Base-by-base conservation (phyloP, 139 green algal species). In the Haematococcus lacustris region DNA sequence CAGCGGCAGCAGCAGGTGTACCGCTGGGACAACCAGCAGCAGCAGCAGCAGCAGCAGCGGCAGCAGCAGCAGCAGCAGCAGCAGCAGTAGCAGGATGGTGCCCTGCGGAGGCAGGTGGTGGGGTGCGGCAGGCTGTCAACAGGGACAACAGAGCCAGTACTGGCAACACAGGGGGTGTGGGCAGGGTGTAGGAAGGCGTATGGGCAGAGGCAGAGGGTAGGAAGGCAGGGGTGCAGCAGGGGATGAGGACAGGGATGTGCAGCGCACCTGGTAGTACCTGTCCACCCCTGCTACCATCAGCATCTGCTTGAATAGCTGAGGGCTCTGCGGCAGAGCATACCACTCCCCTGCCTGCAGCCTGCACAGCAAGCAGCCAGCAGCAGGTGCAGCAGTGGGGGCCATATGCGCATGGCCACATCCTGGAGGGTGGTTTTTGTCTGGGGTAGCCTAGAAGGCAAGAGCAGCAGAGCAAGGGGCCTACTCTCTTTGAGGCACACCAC, bases 301-400 rank as follows among this genome's bases (percentile, higher is more conserved):
- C 91, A 99, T 92, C 86, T 99, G 95, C 85, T 97, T 99, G 86
- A 98, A 98, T 38, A 99, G 88, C 87, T 99, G 95, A 2, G 95
- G 95, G 60, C 80, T 93, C 82, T 99, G 95, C 1, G 95, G 95
- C 66, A 99, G 87, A 28, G 95, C 95, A 80, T 98, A 99, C 79
- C 87, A 97, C 34, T 86, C 78, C 0, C 92, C 93, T 3, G 83
- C 75, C 64, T 90, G 78, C 59, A 89, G 50, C 39, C 79, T 88
- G 75, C 30, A 53, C 57, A 65, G 5, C 13, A 65, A 21, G 57
- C 57, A 9, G 30, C 5, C 57, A 38, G 57, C 23, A 17, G 43
- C 9, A 53, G 43, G n/a, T n/a, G n/a, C 28, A 65, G 23, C 57
- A 38, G 57, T 34, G 43, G 43, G 43, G 17, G 43, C n/a, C n/a